Conservation (phyloP, 2,329 filamentous ascomycete genomes). For the Plenodomus lindquistii region DNA sequence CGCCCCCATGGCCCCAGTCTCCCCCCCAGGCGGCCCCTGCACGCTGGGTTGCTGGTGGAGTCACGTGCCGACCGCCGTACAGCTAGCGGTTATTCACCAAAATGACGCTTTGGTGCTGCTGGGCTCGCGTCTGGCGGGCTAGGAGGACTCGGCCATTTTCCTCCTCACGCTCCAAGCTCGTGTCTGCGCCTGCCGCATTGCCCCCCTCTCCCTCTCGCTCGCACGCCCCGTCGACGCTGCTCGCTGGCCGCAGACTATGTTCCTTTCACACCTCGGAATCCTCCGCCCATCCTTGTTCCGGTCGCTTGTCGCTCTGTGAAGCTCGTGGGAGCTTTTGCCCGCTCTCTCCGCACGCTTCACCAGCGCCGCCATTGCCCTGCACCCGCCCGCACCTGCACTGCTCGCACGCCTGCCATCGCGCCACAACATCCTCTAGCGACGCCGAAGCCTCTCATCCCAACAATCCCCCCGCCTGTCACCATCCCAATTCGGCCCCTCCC, state of each 20-base stretch:
- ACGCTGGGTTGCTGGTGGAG: background rate
- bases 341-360: conserved; percentile 37
- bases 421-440: background rate
- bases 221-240: conserved; percentile 14
- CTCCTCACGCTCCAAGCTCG: conserved; percentile 32
- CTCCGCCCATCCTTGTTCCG: conserved; percentile 30
- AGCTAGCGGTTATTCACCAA: conserved; percentile 16
- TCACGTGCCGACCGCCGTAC: conserved; percentile 22
- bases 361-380: conserved; percentile 33
- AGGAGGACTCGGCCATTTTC: conserved; percentile 22
- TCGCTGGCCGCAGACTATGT: conserved; percentile 35
- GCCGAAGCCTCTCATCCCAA: conserved; percentile 7
- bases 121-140: conserved; percentile 14
- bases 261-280: conserved; percentile 18
- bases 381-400: conserved; percentile 9
- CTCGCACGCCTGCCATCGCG: background rate
- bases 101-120: conserved; percentile 6
- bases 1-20: conserved; percentile 1
- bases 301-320: conserved; percentile 38
- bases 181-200: conserved; percentile 33
- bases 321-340: conserved; percentile 43
- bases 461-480: conserved; percentile 10
- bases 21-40: conserved; percentile 1
- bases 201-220: conserved; percentile 8
- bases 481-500: conserved; percentile 10